phyloP scores from a whole-genome alignment of 805 yeast genomes.

The Candida stauntonica region DNA sequence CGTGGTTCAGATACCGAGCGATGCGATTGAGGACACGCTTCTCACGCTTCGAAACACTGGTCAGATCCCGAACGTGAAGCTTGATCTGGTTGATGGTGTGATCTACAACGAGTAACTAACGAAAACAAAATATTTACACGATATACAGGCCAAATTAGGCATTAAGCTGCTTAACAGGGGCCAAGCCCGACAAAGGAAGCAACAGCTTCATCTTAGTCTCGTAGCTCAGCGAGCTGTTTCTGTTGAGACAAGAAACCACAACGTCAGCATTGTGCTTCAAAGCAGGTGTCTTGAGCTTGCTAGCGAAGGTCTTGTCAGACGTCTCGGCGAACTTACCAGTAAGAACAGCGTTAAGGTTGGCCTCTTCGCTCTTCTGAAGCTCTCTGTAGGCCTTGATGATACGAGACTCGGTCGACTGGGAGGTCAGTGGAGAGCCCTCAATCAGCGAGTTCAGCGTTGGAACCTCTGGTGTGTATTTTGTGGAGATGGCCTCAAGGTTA shows the following conservation, averaged over 20 bases:
- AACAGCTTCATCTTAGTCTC: slow-evolving; percentile 24
- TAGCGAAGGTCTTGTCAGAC: slow-evolving; percentile 6
- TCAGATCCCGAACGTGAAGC: slow-evolving; percentile 17
- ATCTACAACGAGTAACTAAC: slow-evolving; percentile 18
- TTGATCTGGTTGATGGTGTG: slow-evolving; percentile 26
- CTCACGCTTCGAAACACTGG: slow-evolving; percentile 22
- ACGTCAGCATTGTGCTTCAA: slow-evolving; percentile 24
- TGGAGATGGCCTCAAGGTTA: slow-evolving; percentile 16
- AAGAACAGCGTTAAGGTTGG: slow-evolving; percentile 18
- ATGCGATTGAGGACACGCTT: slow-evolving; percentile 24
- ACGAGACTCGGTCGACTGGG: slow-evolving; percentile 22
- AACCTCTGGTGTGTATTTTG: slow-evolving; percentile 18
- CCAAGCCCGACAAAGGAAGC: slow-evolving; percentile 27
- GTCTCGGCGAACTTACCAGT: slow-evolving; percentile 16
- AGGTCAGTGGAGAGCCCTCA: slow-evolving; percentile 15
- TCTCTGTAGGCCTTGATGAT: slow-evolving; percentile 20
- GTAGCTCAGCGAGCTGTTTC: slow-evolving; percentile 19
- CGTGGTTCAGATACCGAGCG: slow-evolving; percentile 16
- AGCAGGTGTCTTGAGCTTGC: slow-evolving; percentile 17
- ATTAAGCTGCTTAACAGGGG: slow-evolving; percentile 24
- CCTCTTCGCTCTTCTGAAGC: slow-evolving; percentile 11
- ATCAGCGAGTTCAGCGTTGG: slow-evolving; percentile 17
- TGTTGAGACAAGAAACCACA: slow-evolving; percentile 26
- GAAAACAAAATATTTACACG: too few species aligned
- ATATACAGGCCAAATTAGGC: slow-evolving; percentile 3